phyloP scores from a whole-genome alignment of 192 early-diverging fungal genomes.

The Chytriomyces sp. region DNA sequence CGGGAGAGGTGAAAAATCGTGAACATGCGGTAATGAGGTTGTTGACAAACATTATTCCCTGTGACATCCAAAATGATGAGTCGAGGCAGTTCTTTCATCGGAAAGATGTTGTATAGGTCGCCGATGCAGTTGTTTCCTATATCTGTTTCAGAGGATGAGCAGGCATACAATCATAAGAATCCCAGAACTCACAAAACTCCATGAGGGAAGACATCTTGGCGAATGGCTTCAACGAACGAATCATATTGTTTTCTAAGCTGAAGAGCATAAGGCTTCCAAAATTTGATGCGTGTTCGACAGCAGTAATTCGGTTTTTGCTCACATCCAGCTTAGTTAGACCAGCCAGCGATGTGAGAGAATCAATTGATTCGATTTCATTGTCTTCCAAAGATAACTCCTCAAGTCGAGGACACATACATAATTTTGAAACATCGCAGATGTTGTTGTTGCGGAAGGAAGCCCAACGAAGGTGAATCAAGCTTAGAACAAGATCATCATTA shows the following conservation, averaged over 20 bases:
- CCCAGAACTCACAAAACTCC: constrained; percentile 56
- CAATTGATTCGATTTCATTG: constrained; percentile 57
- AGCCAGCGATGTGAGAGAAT: constrained; percentile 42
- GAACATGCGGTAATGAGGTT: constrained; percentile 57
- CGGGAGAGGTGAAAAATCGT: constrained; percentile 58
- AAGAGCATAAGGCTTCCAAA: constrained; percentile 56
- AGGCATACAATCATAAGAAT: constrained; percentile 13
- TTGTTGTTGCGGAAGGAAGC: constrained; percentile 61
- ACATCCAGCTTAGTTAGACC: constrained; percentile 55
- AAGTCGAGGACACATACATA: constrained; percentile 42
- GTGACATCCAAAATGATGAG: constrained; percentile 65
- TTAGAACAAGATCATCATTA: background rate
- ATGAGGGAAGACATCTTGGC: constrained; percentile 52
- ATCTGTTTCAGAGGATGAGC: constrained; percentile 35
- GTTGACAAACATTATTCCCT: constrained; percentile 57
- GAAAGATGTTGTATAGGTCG: constrained; percentile 58
- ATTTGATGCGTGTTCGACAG: constrained; percentile 39
- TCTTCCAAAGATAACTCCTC: constrained; percentile 60
- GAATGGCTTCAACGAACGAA: constrained; percentile 49
- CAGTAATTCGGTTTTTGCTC: constrained; percentile 52
- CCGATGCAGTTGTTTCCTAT: constrained; percentile 58
- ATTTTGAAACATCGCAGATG: constrained; percentile 46
- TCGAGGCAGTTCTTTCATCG: constrained; percentile 58
- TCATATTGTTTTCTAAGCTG: constrained; percentile 56
- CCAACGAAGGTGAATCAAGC: constrained; percentile 53